These are phyloP conservation scores for Salix exigua DNA, from an alignment of 345 rosid species.

Conservation along the genomic window DNA sequence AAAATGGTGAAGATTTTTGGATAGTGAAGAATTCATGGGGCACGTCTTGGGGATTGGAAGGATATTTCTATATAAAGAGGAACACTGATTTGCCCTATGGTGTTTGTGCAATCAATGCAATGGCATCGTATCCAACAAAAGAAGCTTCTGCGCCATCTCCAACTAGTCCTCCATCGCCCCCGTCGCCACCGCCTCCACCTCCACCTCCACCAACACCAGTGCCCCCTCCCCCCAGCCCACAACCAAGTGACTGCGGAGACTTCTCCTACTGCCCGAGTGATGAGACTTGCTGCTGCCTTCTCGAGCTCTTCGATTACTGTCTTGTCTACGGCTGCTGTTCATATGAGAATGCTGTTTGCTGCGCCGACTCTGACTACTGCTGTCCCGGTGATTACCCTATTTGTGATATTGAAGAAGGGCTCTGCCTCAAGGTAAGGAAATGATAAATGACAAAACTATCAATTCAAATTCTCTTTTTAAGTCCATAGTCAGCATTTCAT, in stretches of 20 bases:
- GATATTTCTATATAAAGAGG: constrained; percentile 51
- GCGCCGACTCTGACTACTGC: constrained; percentile 48
- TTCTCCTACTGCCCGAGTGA: constrained; percentile 48
- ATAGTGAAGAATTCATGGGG: constrained; percentile 85
- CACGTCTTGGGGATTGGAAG: constrained; percentile 62
- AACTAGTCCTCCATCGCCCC: constrained; percentile 28
- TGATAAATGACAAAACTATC: background rate
- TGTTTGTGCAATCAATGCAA: constrained; percentile 58
- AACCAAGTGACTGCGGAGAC: constrained; percentile 62
- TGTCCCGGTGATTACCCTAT: constrained; percentile 72
- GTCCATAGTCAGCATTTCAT: background rate
- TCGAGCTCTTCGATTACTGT: constrained; percentile 43
- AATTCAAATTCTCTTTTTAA: background rate
- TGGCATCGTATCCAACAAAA: constrained; percentile 71
- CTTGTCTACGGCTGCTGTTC: constrained; percentile 58
- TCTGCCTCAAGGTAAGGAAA: constrained; percentile 56
- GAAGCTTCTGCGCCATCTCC: constrained; percentile 59
- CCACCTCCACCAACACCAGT: constrained; percentile 32
- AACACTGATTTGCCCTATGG: constrained; percentile 39
- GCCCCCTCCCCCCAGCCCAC: constrained; percentile 49
- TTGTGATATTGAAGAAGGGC: constrained; percentile 56
- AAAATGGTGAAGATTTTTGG: constrained; percentile 68
- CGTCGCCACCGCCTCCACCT: constrained; percentile 24
- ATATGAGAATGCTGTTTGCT: constrained; percentile 61
- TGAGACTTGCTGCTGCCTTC: constrained; percentile 67